These are phyloP conservation scores for Tetracladium setigerum DNA, from an alignment of 495 filamentous ascomycete genomes.

Conservation along the genomic window DNA sequence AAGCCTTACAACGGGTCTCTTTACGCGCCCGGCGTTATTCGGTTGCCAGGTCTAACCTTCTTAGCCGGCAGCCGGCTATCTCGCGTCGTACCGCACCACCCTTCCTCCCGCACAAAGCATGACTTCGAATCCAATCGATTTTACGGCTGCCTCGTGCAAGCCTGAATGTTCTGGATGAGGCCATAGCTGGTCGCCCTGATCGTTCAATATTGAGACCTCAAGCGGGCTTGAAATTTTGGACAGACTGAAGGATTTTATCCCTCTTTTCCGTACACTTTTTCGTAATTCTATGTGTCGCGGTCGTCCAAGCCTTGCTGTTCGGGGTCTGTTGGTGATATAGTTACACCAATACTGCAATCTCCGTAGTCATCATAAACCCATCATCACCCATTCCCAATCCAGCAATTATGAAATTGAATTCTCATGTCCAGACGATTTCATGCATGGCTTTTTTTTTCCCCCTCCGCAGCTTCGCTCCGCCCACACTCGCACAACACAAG, in stretches of 20 bases:
- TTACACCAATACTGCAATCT: too few species aligned
- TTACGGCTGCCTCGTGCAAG: constrained; percentile 2
- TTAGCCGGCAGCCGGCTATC: constrained; percentile 16
- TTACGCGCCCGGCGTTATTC: constrained; percentile 23
- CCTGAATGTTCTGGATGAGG: background rate
- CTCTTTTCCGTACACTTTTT: too few species aligned
- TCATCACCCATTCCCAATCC: too few species aligned
- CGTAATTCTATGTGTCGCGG: too few species aligned
- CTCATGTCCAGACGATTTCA: background rate
- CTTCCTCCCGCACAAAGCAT: constrained; percentile 16
- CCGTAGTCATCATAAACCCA: too few species aligned
- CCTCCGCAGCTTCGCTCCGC: too few species aligned
- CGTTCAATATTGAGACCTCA: background rate
- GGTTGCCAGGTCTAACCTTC: background rate
- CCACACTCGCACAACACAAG: too few species aligned
- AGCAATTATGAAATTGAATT: too few species aligned
- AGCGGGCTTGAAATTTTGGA: background rate
- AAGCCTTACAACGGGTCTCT: constrained; percentile 21
- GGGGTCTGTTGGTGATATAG: too few species aligned
- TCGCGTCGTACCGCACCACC: constrained; percentile 19
- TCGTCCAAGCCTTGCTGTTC: too few species aligned
- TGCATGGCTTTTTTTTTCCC: background rate
- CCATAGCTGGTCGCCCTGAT: background rate
- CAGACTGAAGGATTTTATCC: too few species aligned
- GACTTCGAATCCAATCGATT: constrained; percentile 10